Percentiles rank a stretch among this genome's conserved stretches.
phyloP scores from a whole-genome alignment of 2,329 filamentous ascomycete genomes.

The Emergomyces orientalis region DNA sequence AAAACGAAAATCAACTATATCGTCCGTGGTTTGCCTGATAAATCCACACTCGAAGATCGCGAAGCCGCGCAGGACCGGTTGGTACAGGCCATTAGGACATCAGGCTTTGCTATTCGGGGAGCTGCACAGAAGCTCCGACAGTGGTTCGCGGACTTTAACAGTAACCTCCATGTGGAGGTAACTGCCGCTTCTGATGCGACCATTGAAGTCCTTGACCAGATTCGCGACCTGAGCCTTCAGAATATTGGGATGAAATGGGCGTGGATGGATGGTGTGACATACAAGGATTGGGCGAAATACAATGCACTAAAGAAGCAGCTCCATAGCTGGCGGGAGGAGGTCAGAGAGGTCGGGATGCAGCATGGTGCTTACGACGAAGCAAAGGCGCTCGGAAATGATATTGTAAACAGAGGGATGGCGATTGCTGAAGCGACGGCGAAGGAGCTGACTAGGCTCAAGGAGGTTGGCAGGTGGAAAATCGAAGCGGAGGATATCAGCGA shows the following conservation, averaged over 20 bases:
- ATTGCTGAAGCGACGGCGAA: constrained; percentile 68
- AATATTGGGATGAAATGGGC: constrained; percentile 92
- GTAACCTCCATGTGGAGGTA: constrained; percentile 59
- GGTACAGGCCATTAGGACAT: constrained; percentile 50
- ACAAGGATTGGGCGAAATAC: constrained; percentile 95
- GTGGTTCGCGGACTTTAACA: constrained; percentile 66
- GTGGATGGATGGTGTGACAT: constrained; percentile 89
- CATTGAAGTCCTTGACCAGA: constrained; percentile 70
- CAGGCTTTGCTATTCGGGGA: constrained; percentile 65
- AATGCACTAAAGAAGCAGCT: constrained; percentile 77
- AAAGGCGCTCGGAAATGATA: constrained; percentile 55
- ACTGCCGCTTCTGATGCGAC: constrained; percentile 67
- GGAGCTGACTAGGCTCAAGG: constrained; percentile 71
- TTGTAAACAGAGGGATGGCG: constrained; percentile 72
- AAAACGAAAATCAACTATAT: constrained; percentile 56
- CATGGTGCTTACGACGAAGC: constrained; percentile 63
- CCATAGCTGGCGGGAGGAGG: constrained; percentile 72
- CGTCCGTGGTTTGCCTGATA: constrained; percentile 48
- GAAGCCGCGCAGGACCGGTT: constrained; percentile 46
- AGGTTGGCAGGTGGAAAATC: constrained; percentile 78
- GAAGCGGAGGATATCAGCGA: constrained; percentile 62
- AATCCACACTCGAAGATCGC: constrained; percentile 45
- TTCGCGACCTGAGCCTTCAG: constrained; percentile 74
- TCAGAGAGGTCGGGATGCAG: constrained; percentile 64
- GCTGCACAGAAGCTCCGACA: constrained; percentile 65